Percentiles rank a stretch among this genome's conserved stretches.
Evolutionary conservation across 2,329 filamentous ascomycete species (phyloP).

Genomic region (Fusarium udum): DNA sequence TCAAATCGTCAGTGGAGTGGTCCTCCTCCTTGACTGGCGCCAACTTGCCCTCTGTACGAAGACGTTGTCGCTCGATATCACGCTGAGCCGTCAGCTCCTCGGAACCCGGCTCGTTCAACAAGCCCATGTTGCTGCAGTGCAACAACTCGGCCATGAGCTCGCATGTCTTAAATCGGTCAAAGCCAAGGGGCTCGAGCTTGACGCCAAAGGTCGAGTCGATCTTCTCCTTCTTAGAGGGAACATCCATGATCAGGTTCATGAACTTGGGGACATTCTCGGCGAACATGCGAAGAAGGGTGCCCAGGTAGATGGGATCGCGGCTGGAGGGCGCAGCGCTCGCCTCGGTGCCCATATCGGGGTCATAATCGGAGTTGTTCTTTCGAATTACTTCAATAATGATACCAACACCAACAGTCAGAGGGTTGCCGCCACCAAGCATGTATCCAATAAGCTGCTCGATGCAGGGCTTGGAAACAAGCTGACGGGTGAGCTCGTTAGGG

Average conservation of each 20-base stretch:
- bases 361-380: slow-evolving; percentile 99
- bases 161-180: slow-evolving; percentile 98
- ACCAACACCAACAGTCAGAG: slow-evolving; percentile 93
- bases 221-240: slow-evolving; percentile 75
- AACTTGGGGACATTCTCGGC: slow-evolving; percentile 93
- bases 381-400: slow-evolving; percentile 98
- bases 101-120: slow-evolving; percentile 90
- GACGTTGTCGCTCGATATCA: slow-evolving; percentile 81
- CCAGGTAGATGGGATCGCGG: slow-evolving; percentile 94
- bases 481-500: slow-evolving; percentile 93
- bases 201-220: slow-evolving; percentile 89
- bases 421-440: slow-evolving; percentile 94
- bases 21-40: slow-evolving; percentile 52
- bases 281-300: slow-evolving; percentile 87
- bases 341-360: slow-evolving; percentile 87
- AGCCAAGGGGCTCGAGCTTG: slow-evolving; percentile 92
- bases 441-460: slow-evolving; percentile 85
- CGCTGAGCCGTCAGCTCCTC: slow-evolving; percentile 85
- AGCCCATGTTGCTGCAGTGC: slow-evolving; percentile 98
- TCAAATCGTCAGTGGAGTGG: slow-evolving; percentile 65
- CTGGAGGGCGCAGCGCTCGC: slow-evolving; percentile 82
- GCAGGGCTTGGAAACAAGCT: slow-evolving; percentile 88
- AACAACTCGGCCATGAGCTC: slow-evolving; percentile 97
- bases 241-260: slow-evolving; percentile 87
- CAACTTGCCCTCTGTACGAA: slow-evolving; percentile 81